phyloP scores from a whole-genome alignment of 306 rosid genomes.

The Rosa multiflora region DNA sequence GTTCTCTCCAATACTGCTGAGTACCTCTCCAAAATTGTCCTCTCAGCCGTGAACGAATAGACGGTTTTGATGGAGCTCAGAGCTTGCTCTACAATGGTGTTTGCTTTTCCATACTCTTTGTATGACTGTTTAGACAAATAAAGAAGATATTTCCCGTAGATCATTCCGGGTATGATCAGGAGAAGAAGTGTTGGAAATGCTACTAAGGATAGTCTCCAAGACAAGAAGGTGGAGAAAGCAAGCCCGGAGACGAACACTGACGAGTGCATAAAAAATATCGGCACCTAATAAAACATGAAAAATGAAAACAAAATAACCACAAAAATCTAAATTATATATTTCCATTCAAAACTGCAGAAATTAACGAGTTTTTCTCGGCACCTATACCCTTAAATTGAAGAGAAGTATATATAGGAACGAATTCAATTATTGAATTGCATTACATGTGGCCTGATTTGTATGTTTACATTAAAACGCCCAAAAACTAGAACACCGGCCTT shows the following conservation, averaged over 20 bases:
- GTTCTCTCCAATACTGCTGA: constrained; percentile 60
- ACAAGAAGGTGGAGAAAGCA: constrained; percentile 67
- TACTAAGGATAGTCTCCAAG: constrained; percentile 75
- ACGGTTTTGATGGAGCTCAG: constrained; percentile 75
- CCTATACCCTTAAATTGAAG: not conserved
- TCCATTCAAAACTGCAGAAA: not conserved
- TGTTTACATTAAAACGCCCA: too few relatives aligned
- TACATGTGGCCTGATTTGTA: not conserved
- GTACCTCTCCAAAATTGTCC: constrained; percentile 56
- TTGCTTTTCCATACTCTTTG: constrained; percentile 68
- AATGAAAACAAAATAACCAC: not conserved
- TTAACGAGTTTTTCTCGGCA: not conserved
- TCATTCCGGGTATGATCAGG: constrained; percentile 83
- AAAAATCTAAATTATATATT: not conserved
- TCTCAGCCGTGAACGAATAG: constrained; percentile 88
- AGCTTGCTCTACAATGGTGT: constrained; percentile 71
- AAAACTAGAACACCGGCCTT: not conserved
- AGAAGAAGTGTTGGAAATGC: constrained; percentile 81
- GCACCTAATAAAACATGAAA: constrained; percentile 47
- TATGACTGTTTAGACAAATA: constrained; percentile 50
- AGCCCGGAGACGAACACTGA: constrained; percentile 84
- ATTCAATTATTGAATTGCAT: not conserved
- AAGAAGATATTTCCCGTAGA: constrained; percentile 78
- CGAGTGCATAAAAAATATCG: constrained; percentile 78
- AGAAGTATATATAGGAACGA: not conserved